Evolutionary conservation across 2,329 filamentous ascomycete genomes (phyloP).

Genomic region (Aspergillus tubingensis): DNA sequence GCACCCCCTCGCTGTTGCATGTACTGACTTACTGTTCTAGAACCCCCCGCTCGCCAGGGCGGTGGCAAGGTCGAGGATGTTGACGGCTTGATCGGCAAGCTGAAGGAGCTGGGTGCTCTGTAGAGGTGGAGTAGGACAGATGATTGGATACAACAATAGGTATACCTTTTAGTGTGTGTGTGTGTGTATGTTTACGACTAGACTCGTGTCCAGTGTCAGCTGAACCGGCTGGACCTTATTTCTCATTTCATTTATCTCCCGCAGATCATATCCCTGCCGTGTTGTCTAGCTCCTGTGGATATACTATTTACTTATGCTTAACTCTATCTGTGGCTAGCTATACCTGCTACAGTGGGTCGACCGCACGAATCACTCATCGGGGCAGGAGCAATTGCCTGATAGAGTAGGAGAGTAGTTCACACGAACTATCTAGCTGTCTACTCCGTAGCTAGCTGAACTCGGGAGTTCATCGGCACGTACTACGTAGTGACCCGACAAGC

Average conservation of each 20-base stretch:
- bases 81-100: slow-evolving; percentile 85
- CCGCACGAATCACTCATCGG: background rate
- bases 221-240: background rate
- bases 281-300: background rate
- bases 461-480: too few species aligned
- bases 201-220: slow-evolving; percentile 1
- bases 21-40: slow-evolving; percentile 46
- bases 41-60: slow-evolving; percentile 83
- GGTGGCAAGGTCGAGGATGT: slow-evolving; percentile 98
- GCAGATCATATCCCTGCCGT: background rate
- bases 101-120: slow-evolving; percentile 94
- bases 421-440: background rate
- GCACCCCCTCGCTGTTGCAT: background rate
- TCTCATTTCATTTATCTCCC: background rate
- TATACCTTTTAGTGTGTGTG: background rate
- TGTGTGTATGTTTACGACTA: slow-evolving; percentile 22
- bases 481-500: background rate
- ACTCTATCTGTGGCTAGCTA: background rate
- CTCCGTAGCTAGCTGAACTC: background rate
- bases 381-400: background rate
- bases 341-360: too few species aligned
- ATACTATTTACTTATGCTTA: background rate
- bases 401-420: background rate
- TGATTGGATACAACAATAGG: background rate
- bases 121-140: slow-evolving; percentile 44